Conservation (phyloP, 2,329 filamentous ascomycete genomes). For the Diaporthe humulicola region DNA sequence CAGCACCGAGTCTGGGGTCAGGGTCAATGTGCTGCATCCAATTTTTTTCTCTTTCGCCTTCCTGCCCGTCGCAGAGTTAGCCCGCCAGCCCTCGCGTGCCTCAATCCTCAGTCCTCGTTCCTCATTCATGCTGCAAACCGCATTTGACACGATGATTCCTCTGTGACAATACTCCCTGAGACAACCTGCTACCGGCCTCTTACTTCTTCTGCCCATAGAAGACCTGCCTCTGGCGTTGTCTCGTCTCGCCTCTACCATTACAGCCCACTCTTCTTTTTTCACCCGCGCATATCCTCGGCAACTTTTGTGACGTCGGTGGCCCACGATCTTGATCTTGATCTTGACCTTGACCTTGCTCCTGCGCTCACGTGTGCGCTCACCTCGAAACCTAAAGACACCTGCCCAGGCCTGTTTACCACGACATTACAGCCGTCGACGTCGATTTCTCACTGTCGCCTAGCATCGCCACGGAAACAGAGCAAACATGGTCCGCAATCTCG, state of each 20-base stretch:
- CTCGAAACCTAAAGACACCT: not conserved
- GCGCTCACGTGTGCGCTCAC: constrained; percentile 9
- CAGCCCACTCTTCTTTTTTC: constrained; percentile 24
- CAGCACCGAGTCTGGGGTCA: constrained; percentile 21
- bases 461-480: constrained; percentile 20
- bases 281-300: constrained; percentile 43
- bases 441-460: not conserved
- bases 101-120: constrained; percentile 8
- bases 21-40: constrained; percentile 23
- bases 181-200: constrained; percentile 8
- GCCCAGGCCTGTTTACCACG: not conserved
- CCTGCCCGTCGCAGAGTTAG: constrained; percentile 9
- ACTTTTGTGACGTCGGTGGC: constrained; percentile 41
- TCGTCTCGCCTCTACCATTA: constrained; percentile 34
- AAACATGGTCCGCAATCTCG: constrained; percentile 91
- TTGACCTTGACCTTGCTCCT: constrained; percentile 5
- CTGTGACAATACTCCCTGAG: constrained; percentile 32
- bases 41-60: constrained; percentile 34
- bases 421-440: not conserved
- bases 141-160: constrained; percentile 36
- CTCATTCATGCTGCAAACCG: constrained; percentile 19
- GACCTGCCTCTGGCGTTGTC: constrained; percentile 34
- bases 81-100: not conserved
- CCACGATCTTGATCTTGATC: constrained; percentile 31
- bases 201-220: constrained; percentile 4